Evolutionary conservation across 805 yeast genomes (phyloP).

Genomic region (Kodamaea hsintzibuensis): DNA sequence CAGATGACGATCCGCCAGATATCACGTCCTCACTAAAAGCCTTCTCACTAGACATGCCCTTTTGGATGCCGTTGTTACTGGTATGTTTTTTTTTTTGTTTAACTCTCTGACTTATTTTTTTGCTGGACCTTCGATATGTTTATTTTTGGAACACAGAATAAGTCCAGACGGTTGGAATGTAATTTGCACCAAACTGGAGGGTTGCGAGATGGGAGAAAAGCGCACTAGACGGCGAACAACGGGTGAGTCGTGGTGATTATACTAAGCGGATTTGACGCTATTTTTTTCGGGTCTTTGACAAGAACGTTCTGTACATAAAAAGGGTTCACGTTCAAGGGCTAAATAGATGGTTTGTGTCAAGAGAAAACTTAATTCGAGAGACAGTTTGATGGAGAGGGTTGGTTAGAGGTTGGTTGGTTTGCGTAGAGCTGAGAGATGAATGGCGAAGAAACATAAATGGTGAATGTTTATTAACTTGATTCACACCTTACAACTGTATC

Average conservation of each 20-base stretch:
- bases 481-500: too few species aligned
- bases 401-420: background rate
- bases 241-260: background rate
- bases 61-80: background rate
- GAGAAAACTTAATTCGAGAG: background rate
- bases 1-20: background rate
- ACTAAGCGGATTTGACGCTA: background rate
- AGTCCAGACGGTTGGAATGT: background rate
- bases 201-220: background rate
- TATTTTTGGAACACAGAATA: background rate
- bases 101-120: background rate
- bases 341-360: background rate
- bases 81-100: background rate
- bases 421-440: background rate
- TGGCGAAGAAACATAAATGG: background rate
- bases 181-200: background rate
- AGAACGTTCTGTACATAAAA: slow-evolving; percentile 3
- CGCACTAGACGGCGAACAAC: background rate
- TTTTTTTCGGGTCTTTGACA: background rate
- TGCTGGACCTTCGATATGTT: slow-evolving; percentile 1
- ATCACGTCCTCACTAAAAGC: background rate
- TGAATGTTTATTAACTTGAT: background rate
- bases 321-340: slow-evolving; percentile 3
- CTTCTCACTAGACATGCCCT: background rate
- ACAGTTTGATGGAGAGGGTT: background rate